phyloP scores from a whole-genome alignment of 495 filamentous ascomycete genomes.

The Chaetomium fimeti region DNA sequence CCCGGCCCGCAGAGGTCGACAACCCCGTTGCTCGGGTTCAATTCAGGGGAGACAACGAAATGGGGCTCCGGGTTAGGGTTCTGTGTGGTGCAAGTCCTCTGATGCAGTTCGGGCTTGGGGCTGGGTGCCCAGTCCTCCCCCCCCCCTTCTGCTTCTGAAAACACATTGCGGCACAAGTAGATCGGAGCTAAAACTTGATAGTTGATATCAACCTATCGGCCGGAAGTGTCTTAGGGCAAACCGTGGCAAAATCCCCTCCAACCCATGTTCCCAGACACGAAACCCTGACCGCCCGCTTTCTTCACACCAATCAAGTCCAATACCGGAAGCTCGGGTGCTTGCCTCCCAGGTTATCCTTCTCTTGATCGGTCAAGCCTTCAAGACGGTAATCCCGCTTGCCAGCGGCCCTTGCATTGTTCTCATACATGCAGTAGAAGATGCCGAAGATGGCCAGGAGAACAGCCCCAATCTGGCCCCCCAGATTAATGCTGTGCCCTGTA shows the following conservation, averaged over 20 bases:
- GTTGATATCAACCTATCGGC: neutral
- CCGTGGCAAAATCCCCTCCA: neutral
- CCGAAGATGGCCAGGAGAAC: conserved; percentile 47
- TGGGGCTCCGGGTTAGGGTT: no score
- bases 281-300: neutral
- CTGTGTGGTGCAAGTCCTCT: no score
- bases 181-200: neutral
- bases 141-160: neutral
- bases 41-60: no score
- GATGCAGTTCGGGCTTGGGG: no score
- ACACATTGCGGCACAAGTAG: neutral
- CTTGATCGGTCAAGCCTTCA: conserved; percentile 48
- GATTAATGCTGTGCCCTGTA: conserved; percentile 60
- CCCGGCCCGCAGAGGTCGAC: no score
- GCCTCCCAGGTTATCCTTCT: conserved; percentile 51
- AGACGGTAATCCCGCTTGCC: conserved; percentile 54
- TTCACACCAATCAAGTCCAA: conserved; percentile 26
- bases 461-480: conserved; percentile 47
- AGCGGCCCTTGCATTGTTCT: conserved; percentile 51
- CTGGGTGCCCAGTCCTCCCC: no score
- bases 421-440: conserved; percentile 51
- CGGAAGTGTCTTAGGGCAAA: neutral
- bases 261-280: neutral
- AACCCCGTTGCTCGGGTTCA: no score
- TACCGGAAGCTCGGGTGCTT: conserved; percentile 57